A percentile compares a stretch with the other conserved stretches of the same genome.
These are phyloP conservation scores for Apiospora aurea DNA, from an alignment of 2,329 filamentous ascomycete genomes.

Conservation along the genomic window DNA sequence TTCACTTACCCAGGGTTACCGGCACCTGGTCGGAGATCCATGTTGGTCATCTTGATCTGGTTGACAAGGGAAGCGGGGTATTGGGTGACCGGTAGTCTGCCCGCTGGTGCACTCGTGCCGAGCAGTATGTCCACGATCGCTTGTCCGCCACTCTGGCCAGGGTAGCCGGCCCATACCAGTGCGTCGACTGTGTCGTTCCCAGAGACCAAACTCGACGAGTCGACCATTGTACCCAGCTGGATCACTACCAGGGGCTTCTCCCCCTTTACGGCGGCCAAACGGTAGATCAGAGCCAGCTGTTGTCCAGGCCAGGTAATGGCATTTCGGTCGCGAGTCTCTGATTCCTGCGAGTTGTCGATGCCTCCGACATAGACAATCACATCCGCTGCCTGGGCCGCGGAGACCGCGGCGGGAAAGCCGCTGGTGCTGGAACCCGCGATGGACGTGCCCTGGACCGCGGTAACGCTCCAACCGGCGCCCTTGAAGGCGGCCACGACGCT, in stretches of 20 bases:
- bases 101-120: conserved; percentile 53
- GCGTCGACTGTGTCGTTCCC: conserved; percentile 55
- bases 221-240: conserved; percentile 56
- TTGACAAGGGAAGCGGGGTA: conserved; percentile 55
- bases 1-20: conserved; percentile 45
- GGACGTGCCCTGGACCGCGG: conserved; percentile 47
- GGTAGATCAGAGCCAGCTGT: conserved; percentile 59
- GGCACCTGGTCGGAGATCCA: conserved; percentile 52
- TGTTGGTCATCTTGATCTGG: conserved; percentile 56
- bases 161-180: conserved; percentile 59
- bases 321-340: conserved; percentile 59
- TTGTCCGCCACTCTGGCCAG: conserved; percentile 58
- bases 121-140: conserved; percentile 57
- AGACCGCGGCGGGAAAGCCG: conserved; percentile 45
- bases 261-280: conserved; percentile 38
- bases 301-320: conserved; percentile 58
- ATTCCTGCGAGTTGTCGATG: conserved; percentile 59
- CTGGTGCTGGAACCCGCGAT: conserved; percentile 36
- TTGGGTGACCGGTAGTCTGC: conserved; percentile 54
- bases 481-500: conserved; percentile 32
- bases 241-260: conserved; percentile 59
- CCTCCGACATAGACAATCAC: conserved; percentile 63
- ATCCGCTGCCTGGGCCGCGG: conserved; percentile 53
- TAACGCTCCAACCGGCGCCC: conserved; percentile 49
- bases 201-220: conserved; percentile 50